These are phyloP conservation scores for Cucumis cinereus DNA, from an alignment of 306 rosid species.

Conservation along the genomic window DNA sequence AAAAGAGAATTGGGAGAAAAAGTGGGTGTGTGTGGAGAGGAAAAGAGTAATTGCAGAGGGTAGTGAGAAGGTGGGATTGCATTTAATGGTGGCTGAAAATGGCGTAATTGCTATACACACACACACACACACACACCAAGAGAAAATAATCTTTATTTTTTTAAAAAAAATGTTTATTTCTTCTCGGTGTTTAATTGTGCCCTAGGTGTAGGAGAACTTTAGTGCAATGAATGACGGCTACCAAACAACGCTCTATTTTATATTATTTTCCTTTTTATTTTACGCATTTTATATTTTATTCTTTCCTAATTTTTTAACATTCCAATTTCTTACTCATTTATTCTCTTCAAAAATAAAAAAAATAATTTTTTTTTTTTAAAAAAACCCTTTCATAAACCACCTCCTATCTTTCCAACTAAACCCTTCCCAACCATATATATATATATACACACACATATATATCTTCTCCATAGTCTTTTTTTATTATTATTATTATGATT, in stretches of 20 bases:
- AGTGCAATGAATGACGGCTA: conserved; percentile 16
- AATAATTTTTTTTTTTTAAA: no score
- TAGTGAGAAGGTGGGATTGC: conserved; percentile 96
- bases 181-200: neutral
- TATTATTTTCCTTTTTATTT: neutral
- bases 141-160: neutral
- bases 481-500: no score
- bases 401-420: neutral
- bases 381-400: neutral
- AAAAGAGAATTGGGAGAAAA: conserved; percentile 31
- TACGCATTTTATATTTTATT: neutral
- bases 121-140: conserved; percentile 10
- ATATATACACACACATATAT: no score
- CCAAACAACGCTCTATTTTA: conserved; percentile 8
- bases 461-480: no score
- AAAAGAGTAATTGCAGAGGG: conserved; percentile 90
- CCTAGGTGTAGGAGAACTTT: neutral
- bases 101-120: conserved; percentile 52
- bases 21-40: no score
- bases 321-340: neutral
- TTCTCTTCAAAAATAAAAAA: neutral
- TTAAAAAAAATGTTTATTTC: neutral
- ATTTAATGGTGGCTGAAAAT: conserved; percentile 66
- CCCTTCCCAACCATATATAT: neutral
- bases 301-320: neutral